phyloP scores from a whole-genome alignment of 208 protist genomes.

The Spongospora subterranea region DNA sequence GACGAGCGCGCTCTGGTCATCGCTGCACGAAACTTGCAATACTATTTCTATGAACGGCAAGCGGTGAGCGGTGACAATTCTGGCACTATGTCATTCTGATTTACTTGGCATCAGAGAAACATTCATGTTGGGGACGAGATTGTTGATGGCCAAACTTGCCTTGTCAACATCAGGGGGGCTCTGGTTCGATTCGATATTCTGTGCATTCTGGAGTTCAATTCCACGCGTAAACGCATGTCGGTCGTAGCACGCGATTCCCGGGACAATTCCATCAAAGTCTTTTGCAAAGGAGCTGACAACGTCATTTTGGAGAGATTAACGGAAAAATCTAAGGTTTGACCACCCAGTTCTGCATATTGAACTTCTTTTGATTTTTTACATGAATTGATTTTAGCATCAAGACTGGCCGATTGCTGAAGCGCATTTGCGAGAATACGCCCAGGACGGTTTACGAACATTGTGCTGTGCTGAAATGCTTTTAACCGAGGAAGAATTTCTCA shows the following conservation, averaged over 20 bases:
- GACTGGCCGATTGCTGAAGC: constrained; percentile 11
- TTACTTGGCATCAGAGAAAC: background rate
- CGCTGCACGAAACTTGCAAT: constrained; percentile 43
- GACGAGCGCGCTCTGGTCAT: constrained; percentile 63
- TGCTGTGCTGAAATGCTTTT: constrained; percentile 51
- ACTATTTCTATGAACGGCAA: constrained; percentile 53
- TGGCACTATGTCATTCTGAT: background rate
- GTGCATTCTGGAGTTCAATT: constrained; percentile 34
- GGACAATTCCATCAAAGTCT: constrained; percentile 58
- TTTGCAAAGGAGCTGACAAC: constrained; percentile 64
- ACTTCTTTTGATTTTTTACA: background rate
- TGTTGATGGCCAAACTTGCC: constrained; percentile 1
- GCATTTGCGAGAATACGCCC: constrained; percentile 52
- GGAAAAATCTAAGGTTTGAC: background rate
- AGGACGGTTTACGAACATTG: constrained; percentile 59
- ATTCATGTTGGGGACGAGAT: background rate
- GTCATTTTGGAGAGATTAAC: constrained; percentile 46
- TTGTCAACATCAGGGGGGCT: constrained; percentile 35
- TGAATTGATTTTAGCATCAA: background rate
- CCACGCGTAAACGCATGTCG: constrained; percentile 40
- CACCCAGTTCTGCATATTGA: background rate
- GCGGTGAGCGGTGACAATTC: background rate
- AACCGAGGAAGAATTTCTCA: constrained; percentile 20
- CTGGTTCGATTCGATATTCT: constrained; percentile 32
- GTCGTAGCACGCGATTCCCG: constrained; percentile 53